A percentile compares a stretch with the other conserved stretches of the same genome.
These are phyloP conservation scores for Bromus sterilis DNA, from an alignment of 176 grass and related monocot genomes.

Conservation along the genomic window DNA sequence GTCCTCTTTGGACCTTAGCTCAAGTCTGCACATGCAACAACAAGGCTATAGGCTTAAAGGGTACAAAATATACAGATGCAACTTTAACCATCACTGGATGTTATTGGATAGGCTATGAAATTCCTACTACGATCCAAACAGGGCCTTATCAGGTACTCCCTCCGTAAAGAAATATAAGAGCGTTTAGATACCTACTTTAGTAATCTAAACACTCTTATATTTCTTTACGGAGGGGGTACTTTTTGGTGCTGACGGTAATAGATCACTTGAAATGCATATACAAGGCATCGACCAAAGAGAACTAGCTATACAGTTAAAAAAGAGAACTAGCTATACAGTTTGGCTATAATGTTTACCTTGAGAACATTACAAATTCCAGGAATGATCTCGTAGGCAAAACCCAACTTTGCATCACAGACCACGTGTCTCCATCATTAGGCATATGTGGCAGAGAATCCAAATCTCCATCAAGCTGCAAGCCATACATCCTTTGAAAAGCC, in stretches of 20 bases:
- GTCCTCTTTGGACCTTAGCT: background rate
- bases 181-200: too few relatives aligned
- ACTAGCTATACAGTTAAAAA: slow-evolving; percentile 1
- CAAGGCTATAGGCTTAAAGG: background rate
- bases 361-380: slow-evolving; percentile 99
- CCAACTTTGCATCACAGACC: slow-evolving; percentile 99
- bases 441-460: slow-evolving; percentile 56
- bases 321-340: background rate
- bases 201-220: too few relatives aligned
- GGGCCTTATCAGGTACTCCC: too few relatives aligned
- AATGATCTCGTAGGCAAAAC: slow-evolving; percentile 85
- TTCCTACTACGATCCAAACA: too few relatives aligned
- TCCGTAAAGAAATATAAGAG: too few relatives aligned
- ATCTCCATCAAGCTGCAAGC: slow-evolving; percentile 55
- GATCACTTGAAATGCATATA: slow-evolving; percentile 6
- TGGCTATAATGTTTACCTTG: slow-evolving; percentile 44
- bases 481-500: slow-evolving; percentile 83
- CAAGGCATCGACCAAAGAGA: background rate
- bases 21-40: background rate
- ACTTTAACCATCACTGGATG: slow-evolving; percentile 4
- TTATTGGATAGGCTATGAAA: background rate
- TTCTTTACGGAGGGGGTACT: too few relatives aligned
- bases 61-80: background rate
- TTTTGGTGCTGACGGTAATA: background rate
- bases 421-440: slow-evolving; percentile 69